Evolutionary conservation across 345 rosid species (phyloP), one percentile per base, ranked within the genome.

Genomic region (Hibiscus mutabilis): DNA sequence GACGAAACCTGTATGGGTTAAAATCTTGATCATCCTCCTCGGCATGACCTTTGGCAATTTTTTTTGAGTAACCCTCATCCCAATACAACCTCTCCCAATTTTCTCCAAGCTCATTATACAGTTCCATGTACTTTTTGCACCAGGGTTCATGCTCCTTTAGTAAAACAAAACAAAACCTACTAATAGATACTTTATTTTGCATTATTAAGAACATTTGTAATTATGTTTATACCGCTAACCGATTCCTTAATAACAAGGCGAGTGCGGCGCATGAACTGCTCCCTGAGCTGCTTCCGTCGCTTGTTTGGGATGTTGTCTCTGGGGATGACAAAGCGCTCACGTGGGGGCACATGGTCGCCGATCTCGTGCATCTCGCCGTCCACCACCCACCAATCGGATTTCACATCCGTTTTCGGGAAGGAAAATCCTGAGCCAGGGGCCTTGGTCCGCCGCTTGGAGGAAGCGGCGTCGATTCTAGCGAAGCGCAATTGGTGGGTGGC

Each of bases 281-380:
- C 99, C 44, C 99, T 85, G 56, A 95, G 93, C 87, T 90, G 96
- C 87, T 95, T 95, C 13, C 99, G 90, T 63, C 97, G 93, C 80
- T 62, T 82, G 73, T 94, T 94, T 0, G 97, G 99, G 82, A 94
- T 82, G 74, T 94, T 94, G 66, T 92, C 97, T 27, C 97, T 80
- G 7, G 97, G 97, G 60, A 95, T 89, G 49, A 89, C 88, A 80
- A 95, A 95, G 0, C 97, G 89, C 92, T 95, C 97, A 9, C 99
- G 97, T 1, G 82, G 90, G n/a, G 99, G 96, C 70, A 95, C 96
- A 79, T 92, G 85, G 22, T 92, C 97, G 2, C 97, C 99, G 42
- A 95, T 86, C 80, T 95, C 99, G 87, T 92, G 99, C 92, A 92
- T 95, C 85, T 95, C 99, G 60, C 97, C 99, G 83, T 95, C 99